phyloP scores from a whole-genome alignment of 768 basidiomycete species.

The Podaxis carcinomalis region DNA sequence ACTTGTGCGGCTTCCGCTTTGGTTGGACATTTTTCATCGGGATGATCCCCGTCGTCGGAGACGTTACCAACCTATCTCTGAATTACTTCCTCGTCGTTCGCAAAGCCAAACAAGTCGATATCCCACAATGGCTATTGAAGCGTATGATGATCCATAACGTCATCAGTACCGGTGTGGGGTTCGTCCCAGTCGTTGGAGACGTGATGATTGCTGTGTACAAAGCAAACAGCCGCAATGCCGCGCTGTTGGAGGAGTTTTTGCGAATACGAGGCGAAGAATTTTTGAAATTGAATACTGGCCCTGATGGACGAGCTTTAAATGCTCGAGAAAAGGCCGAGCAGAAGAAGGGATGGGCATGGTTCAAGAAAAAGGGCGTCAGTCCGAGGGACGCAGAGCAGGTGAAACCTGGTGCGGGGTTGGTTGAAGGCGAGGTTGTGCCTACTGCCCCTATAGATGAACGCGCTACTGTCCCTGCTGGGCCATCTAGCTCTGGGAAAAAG shows the following conservation, averaged over 20 bases:
- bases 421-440: background rate
- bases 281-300: conserved; percentile 43
- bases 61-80: conserved; percentile 55
- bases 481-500: background rate
- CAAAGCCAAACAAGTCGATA: conserved; percentile 72
- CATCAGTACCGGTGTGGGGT: conserved; percentile 60
- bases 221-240: conserved; percentile 87
- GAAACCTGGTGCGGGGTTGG: conserved; percentile 48
- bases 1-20: conserved; percentile 73
- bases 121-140: conserved; percentile 57
- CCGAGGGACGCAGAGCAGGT: conserved; percentile 37
- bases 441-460: background rate
- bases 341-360: conserved; percentile 21
- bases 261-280: conserved; percentile 73
- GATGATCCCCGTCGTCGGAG: conserved; percentile 67
- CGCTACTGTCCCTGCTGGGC: background rate
- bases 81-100: conserved; percentile 76
- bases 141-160: conserved; percentile 78
- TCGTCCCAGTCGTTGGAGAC: conserved; percentile 73
- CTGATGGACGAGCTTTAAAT: conserved; percentile 16
- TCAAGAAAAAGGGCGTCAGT: conserved; percentile 21
- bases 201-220: conserved; percentile 74
- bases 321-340: conserved; percentile 15
- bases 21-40: conserved; percentile 87
- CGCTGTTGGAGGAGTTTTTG: conserved; percentile 80